Percentiles rank a stretch among this genome's conserved stretches.
Conservation (phyloP, 495 filamentous ascomycete species). For the Aspergillus ostianus region DNA sequence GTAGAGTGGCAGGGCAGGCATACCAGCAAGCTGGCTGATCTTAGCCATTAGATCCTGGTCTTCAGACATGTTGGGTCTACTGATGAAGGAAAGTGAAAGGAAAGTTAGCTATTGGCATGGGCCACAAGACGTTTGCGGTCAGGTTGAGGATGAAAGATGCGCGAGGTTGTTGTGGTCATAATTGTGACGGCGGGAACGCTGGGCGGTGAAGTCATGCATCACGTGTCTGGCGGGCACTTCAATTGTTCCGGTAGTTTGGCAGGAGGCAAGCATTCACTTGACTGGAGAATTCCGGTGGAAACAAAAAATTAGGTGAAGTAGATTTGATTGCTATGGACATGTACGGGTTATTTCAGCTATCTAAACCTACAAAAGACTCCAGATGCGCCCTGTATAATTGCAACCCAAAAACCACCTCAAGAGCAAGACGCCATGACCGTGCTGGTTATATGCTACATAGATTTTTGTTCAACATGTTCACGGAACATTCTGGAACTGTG, state of each 20-base stretch:
- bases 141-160: background rate
- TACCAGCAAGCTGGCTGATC: constrained; percentile 76
- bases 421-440: constrained; percentile 23
- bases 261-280: background rate
- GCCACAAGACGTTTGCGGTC: constrained; percentile 4
- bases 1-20: constrained; percentile 18
- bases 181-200: constrained; percentile 1
- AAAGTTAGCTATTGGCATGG: constrained; percentile 5
- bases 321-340: background rate
- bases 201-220: constrained; percentile 7
- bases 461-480: constrained; percentile 9
- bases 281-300: background rate
- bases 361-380: constrained; percentile 10
- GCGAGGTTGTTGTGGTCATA: background rate
- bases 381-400: constrained; percentile 10
- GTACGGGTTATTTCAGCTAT: constrained; percentile 1
- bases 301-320: background rate
- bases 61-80: constrained; percentile 56
- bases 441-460: constrained; percentile 28
- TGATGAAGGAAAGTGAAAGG: constrained; percentile 1
- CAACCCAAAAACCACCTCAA: constrained; percentile 5
- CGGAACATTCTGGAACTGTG: constrained; percentile 74
- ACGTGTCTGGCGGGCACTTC: background rate
- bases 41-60: constrained; percentile 72
- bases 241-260: too few species aligned